Evolutionary conservation across 768 basidiomycete genomes (phyloP).

Genomic region (Amanita thiersii): DNA sequence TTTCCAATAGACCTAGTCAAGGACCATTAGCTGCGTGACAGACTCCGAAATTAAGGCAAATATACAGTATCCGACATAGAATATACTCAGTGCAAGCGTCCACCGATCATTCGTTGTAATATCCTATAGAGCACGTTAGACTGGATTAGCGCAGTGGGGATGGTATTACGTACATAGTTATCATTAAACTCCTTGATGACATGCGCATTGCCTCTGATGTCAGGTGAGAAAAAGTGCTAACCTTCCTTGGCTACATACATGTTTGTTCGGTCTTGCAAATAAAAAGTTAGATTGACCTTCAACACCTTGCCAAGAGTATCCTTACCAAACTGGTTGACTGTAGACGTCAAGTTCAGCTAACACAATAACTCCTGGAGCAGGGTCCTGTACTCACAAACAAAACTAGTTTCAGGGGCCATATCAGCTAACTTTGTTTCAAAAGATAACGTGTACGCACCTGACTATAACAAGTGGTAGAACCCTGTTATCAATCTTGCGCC

Average conservation of each 20-base stretch:
- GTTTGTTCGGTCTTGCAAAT: slow-evolving; percentile 41
- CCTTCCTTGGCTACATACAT: slow-evolving; percentile 27
- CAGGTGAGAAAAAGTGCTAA: background rate
- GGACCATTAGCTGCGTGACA: background rate
- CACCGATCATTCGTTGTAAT: slow-evolving; percentile 46
- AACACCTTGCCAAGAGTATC: background rate
- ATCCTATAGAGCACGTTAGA: slow-evolving; percentile 22
- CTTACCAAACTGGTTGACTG: slow-evolving; percentile 42
- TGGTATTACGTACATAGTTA: slow-evolving; percentile 33
- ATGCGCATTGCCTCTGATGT: slow-evolving; percentile 45
- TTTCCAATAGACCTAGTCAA: slow-evolving; percentile 39
- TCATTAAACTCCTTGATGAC: slow-evolving; percentile 43
- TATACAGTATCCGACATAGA: slow-evolving; percentile 54
- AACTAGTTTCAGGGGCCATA: slow-evolving; percentile 21
- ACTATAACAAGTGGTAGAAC: slow-evolving; percentile 42
- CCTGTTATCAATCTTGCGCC: slow-evolving; percentile 41
- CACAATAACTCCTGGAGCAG: background rate
- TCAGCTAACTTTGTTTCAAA: background rate
- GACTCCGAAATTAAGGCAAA: background rate
- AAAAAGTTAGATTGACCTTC: background rate
- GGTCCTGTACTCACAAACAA: slow-evolving; percentile 32
- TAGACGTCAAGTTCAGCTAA: slow-evolving; percentile 10
- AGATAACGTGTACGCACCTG: slow-evolving; percentile 27
- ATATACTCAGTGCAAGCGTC: slow-evolving; percentile 49
- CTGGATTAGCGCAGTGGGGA: background rate